Evolutionary conservation across 768 basidiomycete genomes (phyloP).

Genomic region (Hygrophorus russula): DNA sequence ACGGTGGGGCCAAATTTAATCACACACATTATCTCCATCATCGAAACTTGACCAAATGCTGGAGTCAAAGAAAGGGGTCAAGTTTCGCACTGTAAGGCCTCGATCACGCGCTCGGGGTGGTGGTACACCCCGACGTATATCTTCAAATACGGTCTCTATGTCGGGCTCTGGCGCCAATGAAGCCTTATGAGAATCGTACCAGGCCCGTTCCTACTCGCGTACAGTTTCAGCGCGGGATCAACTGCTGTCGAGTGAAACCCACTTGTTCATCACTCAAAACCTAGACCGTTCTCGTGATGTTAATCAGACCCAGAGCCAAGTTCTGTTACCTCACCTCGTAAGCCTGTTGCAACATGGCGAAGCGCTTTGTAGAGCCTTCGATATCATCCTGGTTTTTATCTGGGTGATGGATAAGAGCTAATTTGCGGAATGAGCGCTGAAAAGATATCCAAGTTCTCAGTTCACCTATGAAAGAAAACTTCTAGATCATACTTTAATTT

Average conservation of each 20-base stretch:
- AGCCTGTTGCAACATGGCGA: conserved; percentile 85
- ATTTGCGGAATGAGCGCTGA: conserved; percentile 72
- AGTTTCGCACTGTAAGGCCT: conserved; percentile 70
- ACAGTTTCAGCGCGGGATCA: background rate
- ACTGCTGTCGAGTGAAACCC: conserved; percentile 15
- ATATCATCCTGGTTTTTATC: conserved; percentile 79
- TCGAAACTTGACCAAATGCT: conserved; percentile 56
- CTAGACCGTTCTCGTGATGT: conserved; percentile 23
- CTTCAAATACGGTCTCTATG: conserved; percentile 75
- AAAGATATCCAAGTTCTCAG: conserved; percentile 3
- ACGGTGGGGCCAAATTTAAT: background rate
- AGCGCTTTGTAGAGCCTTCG: conserved; percentile 79
- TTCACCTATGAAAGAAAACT: background rate
- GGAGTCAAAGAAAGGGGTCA: conserved; percentile 77
- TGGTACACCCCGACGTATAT: conserved; percentile 64
- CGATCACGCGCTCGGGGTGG: conserved; percentile 46
- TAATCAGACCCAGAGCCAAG: conserved; percentile 1
- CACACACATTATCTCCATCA: conserved; percentile 47
- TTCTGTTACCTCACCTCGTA: conserved; percentile 63
- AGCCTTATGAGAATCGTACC: conserved; percentile 91
- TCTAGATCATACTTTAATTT: conserved; percentile 59
- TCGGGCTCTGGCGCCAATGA: conserved; percentile 75
- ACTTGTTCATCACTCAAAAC: conserved; percentile 94
- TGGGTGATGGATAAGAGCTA: conserved; percentile 79
- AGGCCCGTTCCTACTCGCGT: conserved; percentile 81